Percentiles rank a stretch among this genome's conserved stretches.
Conservation (phyloP, 2,329 filamentous ascomycete genomes). For the Arachnopeziza araneosa region DNA sequence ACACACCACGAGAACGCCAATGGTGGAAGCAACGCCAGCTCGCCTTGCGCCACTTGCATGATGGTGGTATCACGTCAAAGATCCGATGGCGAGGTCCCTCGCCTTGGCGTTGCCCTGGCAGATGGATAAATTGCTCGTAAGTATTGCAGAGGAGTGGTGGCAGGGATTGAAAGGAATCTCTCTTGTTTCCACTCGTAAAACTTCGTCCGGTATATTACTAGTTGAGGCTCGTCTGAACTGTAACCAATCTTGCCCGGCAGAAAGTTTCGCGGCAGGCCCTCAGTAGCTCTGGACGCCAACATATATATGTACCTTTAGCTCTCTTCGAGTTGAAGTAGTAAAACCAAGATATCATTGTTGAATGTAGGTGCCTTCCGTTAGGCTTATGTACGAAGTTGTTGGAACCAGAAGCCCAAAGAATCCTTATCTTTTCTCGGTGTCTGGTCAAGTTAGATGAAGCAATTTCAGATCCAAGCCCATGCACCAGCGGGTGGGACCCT, state of each 20-base stretch:
- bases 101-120: neutral
- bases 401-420: neutral
- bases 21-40: neutral
- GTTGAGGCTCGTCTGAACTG: neutral
- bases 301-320: neutral
- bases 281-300: neutral
- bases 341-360: neutral
- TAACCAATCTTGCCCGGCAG: neutral
- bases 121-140: neutral
- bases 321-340: neutral
- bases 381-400: neutral
- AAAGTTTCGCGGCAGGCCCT: neutral
- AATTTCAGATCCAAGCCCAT: slow-evolving; percentile 10
- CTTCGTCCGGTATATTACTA: neutral
- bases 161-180: neutral
- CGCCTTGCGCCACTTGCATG: neutral
- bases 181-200: neutral
- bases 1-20: neutral
- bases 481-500: neutral
- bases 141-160: neutral
- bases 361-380: neutral
- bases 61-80: neutral
- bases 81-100: neutral
- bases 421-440: slow-evolving; percentile 1
- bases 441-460: slow-evolving; percentile 6